Percentiles rank a stretch among this genome's conserved stretches.
Evolutionary conservation across 352 stramenopile genomes (phyloP).

Genomic region (Globisporangium ultimum): DNA sequence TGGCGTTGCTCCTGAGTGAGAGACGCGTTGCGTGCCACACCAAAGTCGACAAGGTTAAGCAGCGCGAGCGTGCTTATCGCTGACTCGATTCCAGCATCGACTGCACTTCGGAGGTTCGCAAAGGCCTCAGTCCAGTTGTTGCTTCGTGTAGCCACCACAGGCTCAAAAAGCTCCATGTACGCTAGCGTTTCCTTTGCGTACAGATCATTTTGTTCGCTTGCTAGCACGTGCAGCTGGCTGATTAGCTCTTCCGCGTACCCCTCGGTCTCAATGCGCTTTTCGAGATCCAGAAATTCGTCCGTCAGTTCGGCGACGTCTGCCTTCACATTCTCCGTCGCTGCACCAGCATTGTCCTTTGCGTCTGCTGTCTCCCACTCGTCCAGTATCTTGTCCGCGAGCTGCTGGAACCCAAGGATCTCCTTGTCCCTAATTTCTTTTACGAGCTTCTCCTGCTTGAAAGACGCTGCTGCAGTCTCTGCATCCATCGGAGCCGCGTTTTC

Average conservation of each 20-base stretch:
- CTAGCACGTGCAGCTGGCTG: conserved; percentile 27
- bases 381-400: conserved; percentile 21
- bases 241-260: conserved; percentile 41
- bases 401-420: conserved; percentile 15
- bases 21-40: conserved; percentile 16
- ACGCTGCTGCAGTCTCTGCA: not conserved
- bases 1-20: conserved; percentile 25
- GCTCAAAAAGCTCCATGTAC: conserved; percentile 63
- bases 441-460: not conserved
- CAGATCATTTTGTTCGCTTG: conserved; percentile 24
- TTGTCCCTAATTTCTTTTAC: conserved; percentile 19
- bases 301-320: conserved; percentile 24
- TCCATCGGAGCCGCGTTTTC: conserved; percentile 3
- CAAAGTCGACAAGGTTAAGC: conserved; percentile 56
- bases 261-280: conserved; percentile 44
- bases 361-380: conserved; percentile 6
- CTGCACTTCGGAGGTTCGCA: conserved; percentile 35
- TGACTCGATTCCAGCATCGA: conserved; percentile 35
- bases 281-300: conserved; percentile 43
- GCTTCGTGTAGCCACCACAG: conserved; percentile 11
- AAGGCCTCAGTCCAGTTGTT: conserved; percentile 43
- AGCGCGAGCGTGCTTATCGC: conserved; percentile 45
- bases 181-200: conserved; percentile 56
- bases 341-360: not conserved
- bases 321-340: not conserved